Evolutionary conservation across 306 rosid genomes (phyloP).

Genomic region (Quercus agrifolia): DNA sequence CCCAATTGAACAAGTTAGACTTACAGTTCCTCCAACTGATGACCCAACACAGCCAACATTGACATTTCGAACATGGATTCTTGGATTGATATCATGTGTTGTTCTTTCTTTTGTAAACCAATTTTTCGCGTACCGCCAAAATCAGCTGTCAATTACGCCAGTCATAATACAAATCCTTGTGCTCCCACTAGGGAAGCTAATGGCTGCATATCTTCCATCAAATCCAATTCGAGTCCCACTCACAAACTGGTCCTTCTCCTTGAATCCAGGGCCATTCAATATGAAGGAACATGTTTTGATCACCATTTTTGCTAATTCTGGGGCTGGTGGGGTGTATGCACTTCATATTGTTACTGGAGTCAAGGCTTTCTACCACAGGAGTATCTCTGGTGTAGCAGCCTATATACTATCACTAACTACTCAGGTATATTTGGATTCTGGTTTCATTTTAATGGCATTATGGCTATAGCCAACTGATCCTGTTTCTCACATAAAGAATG

Average conservation of each 20-base stretch:
- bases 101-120: slow-evolving; percentile 69
- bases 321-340: slow-evolving; percentile 67
- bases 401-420: slow-evolving; percentile 63
- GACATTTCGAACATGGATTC: slow-evolving; percentile 85
- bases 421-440: slow-evolving; percentile 44
- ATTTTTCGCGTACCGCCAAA: slow-evolving; percentile 63
- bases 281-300: slow-evolving; percentile 82
- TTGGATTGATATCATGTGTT: slow-evolving; percentile 56
- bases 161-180: slow-evolving; percentile 70
- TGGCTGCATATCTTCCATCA: slow-evolving; percentile 74
- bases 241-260: slow-evolving; percentile 50
- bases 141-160: slow-evolving; percentile 44
- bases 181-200: slow-evolving; percentile 70
- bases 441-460: background rate
- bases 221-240: slow-evolving; percentile 31
- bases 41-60: slow-evolving; percentile 63
- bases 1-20: slow-evolving; percentile 86
- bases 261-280: slow-evolving; percentile 83
- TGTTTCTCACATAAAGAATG: background rate
- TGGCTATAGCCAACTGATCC: background rate
- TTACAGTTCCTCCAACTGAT: slow-evolving; percentile 65
- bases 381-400: slow-evolving; percentile 57
- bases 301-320: slow-evolving; percentile 74
- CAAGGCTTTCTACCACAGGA: slow-evolving; percentile 72
- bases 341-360: slow-evolving; percentile 68